phyloP scores from a whole-genome alignment of 352 stramenopile species.

The Phytophthora cryptogea region DNA sequence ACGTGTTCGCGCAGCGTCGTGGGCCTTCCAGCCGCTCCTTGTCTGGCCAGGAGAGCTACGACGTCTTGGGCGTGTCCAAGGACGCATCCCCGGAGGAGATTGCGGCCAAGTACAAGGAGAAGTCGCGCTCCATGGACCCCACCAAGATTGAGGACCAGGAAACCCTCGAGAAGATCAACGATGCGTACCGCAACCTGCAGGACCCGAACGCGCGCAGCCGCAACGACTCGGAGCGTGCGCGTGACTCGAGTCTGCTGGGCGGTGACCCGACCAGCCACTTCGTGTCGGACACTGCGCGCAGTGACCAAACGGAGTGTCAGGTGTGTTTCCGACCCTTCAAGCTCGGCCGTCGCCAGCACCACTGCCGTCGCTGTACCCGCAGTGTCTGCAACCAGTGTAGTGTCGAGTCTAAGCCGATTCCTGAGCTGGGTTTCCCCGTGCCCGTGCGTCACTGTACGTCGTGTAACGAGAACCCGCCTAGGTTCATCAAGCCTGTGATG shows the following conservation, averaged over 20 bases:
- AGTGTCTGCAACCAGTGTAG: slow-evolving; percentile 87
- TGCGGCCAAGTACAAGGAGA: slow-evolving; percentile 76
- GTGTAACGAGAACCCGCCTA: slow-evolving; percentile 78
- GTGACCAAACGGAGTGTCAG: slow-evolving; percentile 87
- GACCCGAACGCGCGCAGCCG: slow-evolving; percentile 57
- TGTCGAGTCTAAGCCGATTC: slow-evolving; percentile 83
- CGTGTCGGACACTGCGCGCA: slow-evolving; percentile 74
- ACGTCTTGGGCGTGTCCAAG: slow-evolving; percentile 69
- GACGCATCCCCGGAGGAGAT: slow-evolving; percentile 77
- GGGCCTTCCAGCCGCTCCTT: slow-evolving; percentile 52
- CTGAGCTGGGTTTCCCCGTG: slow-evolving; percentile 76
- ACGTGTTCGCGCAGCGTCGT: slow-evolving; percentile 86
- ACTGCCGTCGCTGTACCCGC: slow-evolving; percentile 85
- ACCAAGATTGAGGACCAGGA: slow-evolving; percentile 67
- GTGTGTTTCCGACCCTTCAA: slow-evolving; percentile 90
- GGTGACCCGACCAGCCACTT: slow-evolving; percentile 47
- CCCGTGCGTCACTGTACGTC: slow-evolving; percentile 83
- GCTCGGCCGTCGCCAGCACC: slow-evolving; percentile 79
- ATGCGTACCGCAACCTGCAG: slow-evolving; percentile 77
- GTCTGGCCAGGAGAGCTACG: slow-evolving; percentile 53
- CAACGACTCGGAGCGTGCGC: slow-evolving; percentile 64
- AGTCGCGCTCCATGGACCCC: slow-evolving; percentile 67
- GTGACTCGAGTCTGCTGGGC: slow-evolving; percentile 54
- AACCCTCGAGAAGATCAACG: slow-evolving; percentile 77
- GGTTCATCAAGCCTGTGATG: slow-evolving; percentile 81